phyloP scores from a whole-genome alignment of 2,329 filamentous ascomycete species.

The Fusarium foetens region DNA sequence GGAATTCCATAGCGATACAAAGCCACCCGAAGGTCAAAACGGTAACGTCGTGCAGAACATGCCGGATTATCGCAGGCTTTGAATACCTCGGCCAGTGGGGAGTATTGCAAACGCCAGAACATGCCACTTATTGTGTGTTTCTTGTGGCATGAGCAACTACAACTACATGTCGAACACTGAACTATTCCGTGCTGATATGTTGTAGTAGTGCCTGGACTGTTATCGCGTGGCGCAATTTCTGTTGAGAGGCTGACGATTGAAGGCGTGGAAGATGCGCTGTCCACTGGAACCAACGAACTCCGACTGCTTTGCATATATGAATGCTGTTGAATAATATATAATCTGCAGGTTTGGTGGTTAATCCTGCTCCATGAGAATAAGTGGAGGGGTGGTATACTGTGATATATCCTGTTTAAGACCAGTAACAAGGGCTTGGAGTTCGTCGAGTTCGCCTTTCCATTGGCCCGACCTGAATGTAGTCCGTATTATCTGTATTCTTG shows the following conservation, averaged over 20 bases:
- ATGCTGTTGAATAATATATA: not conserved
- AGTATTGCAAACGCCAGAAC: conserved; percentile 12
- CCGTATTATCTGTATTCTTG: not conserved
- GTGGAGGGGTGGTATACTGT: not conserved
- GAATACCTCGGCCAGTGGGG: not conserved
- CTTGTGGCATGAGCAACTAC: conserved; percentile 5
- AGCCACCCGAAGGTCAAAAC: not conserved
- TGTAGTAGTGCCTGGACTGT: rapidly evolving
- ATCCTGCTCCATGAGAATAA: rapidly evolving
- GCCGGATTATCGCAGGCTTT: not conserved
- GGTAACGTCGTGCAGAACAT: not conserved
- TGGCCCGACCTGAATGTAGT: not conserved
- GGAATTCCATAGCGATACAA: not conserved
- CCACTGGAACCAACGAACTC: rapidly evolving
- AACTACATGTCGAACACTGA: rapidly evolving
- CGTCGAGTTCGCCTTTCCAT: conserved; percentile 7
- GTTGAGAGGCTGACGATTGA: not conserved
- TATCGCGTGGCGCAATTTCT: not conserved
- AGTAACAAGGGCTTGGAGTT: not conserved
- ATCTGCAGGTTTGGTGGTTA: not conserved
- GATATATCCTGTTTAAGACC: not conserved
- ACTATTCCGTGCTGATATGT: rapidly evolving
- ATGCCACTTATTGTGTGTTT: not conserved
- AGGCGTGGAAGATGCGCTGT: not conserved
- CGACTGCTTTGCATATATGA: not conserved